phyloP scores from a whole-genome alignment of 192 early-diverging fungal genomes.

The Rhizophagus sp. region DNA sequence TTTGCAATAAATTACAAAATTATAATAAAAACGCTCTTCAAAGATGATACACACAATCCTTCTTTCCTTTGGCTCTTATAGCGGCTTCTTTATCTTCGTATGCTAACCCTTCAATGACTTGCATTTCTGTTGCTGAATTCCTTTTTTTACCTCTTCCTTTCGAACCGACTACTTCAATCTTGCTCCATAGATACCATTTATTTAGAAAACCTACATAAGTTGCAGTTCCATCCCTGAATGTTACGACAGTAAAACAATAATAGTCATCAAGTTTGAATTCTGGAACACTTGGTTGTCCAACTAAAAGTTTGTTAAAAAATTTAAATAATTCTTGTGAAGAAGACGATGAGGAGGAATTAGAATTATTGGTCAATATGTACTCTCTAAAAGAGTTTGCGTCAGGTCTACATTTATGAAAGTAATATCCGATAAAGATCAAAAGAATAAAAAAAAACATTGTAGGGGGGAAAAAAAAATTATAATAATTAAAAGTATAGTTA shows the following conservation, averaged over 20 bases:
- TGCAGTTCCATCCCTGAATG: conserved; percentile 36
- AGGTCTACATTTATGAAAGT: background rate
- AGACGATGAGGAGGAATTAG: background rate
- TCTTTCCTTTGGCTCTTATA: conserved; percentile 40
- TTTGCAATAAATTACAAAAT: background rate
- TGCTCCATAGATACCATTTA: conserved; percentile 39
- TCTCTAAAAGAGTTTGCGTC: background rate
- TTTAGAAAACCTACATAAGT: conserved; percentile 39
- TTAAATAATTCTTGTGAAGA: background rate
- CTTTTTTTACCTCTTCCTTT: conserved; percentile 1
- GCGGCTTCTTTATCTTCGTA: conserved; percentile 36
- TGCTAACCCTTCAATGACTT: conserved; percentile 33
- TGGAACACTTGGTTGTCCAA: conserved; percentile 34
- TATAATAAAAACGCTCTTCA: background rate
- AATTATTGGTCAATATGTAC: background rate
- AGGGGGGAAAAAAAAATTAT: background rate
- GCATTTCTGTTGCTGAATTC: background rate
- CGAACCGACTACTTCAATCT: conserved; percentile 31
- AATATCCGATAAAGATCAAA: background rate
- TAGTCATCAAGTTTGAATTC: conserved; percentile 40
- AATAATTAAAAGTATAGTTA: too few relatives aligned
- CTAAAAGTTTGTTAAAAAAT: conserved; percentile 30
- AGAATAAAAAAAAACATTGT: conserved; percentile 7
- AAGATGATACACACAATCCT: conserved; percentile 33
- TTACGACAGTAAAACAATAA: conserved; percentile 38